Base-by-base conservation (phyloP, 495 filamentous ascomycete species). In the Podospora anserina region DNA sequence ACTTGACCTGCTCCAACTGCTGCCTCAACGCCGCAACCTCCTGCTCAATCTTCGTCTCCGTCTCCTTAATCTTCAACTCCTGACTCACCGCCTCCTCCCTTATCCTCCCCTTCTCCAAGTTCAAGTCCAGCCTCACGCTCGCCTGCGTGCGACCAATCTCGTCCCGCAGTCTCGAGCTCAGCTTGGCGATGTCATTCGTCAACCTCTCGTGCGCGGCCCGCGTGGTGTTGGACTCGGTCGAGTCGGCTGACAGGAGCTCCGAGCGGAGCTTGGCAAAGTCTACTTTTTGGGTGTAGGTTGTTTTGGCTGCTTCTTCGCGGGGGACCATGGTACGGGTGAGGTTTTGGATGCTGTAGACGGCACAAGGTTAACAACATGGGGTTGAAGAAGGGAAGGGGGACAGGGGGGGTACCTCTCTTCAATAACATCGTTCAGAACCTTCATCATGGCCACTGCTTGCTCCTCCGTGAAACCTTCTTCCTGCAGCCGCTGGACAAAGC, bases 201-300 rank as follows among this genome's bases (percentile, higher is more conserved):
- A 99, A 84, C 20, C 92, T 90, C 79, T 99, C 95, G 79, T 99
- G 93, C 5, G 92, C 91, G 3, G 91, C 89, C 34, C 91, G 91
- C 7, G 96, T 97, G 23, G 94, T 88, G 72, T 91, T 89, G 2
- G 90, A 88, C 81, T 99, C 95, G 60, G 91, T 93, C 57, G 90
- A 93, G 80, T 99, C 96, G 4, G 93, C 88, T 11, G 91, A 91
- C 0, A 96, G 87, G 2, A 99, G 88, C 78, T 99, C 95, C 28
- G 92, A 94, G 76, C 95, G 92, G 20, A 98, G 88, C 83, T 98
- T 97, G n/a, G 95, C 92, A 74, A 99, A 98, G 81, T 99, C 95
- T 66, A 99, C 96, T 79, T 98, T 98, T 76, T 98, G 96, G 0
- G 93, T 97, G 80, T 99, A 99, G 2, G 92, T 96, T 5, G 92